Conservation (phyloP, 2,329 filamentous ascomycete species). For the Penicillium frequentans region DNA sequence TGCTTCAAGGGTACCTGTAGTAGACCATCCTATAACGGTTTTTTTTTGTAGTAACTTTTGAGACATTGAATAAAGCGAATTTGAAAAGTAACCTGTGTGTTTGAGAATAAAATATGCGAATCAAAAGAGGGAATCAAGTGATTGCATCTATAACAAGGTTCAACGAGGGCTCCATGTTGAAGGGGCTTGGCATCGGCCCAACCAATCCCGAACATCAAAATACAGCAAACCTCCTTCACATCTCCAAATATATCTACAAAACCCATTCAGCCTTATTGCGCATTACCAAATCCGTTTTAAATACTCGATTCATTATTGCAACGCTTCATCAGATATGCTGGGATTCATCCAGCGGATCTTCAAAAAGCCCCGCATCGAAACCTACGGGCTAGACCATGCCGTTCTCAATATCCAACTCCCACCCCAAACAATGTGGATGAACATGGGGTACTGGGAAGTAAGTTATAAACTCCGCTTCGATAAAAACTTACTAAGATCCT, state of each 20-base stretch:
- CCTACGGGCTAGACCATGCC: constrained; percentile 58
- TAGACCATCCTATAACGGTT: too few species aligned
- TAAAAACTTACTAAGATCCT: neutral
- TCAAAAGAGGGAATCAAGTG: too few species aligned
- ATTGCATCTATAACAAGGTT: too few species aligned
- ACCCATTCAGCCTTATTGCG: too few species aligned
- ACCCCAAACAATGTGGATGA: constrained; percentile 61
- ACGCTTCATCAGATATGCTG: constrained; percentile 3
- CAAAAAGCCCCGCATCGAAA: constrained; percentile 8
- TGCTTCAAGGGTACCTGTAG: too few species aligned
- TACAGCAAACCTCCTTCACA: neutral
- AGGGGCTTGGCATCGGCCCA: neutral
- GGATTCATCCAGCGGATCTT: constrained; percentile 9
- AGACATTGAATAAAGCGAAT: too few species aligned
- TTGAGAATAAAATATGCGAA: too few species aligned
- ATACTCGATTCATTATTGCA: too few species aligned
- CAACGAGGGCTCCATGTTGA: too few species aligned
- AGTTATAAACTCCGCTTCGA: neutral
- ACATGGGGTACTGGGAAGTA: constrained; percentile 61
- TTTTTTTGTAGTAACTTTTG: too few species aligned
- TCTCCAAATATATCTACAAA: neutral
- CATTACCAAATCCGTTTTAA: too few species aligned
- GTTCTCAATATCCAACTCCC: constrained; percentile 54
- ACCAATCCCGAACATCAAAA: neutral
- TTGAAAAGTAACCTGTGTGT: too few species aligned